Base-by-base conservation (phyloP, 2,329 filamentous ascomycete species). In the Juglanconis juglandina region DNA sequence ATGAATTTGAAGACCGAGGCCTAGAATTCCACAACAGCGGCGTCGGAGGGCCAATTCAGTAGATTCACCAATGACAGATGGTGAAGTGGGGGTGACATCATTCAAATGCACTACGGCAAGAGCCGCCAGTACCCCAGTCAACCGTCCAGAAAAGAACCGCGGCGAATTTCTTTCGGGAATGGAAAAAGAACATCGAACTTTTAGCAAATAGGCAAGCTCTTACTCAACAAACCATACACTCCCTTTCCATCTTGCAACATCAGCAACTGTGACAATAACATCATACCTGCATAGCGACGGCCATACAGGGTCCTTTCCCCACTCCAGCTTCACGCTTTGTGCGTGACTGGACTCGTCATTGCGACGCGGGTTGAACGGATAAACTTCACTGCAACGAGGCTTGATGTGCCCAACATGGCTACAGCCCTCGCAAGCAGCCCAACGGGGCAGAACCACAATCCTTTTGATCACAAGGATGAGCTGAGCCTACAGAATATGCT, bases 401-500 rank as follows among this genome's bases (percentile, higher is more conserved):
- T 49, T 60, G 49, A 41, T 58, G 54, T 54, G 52, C 47, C 35
- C 14, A 24, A 48, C 34, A 63, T 63, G 61, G 47, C 61, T 30
- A 61, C 57, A 51, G 50, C 44, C 24, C 50, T 61, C 39, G 41
- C 56, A 35, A 53, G 66, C 47, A 66, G 62, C 64, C 64, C 67
- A 52, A 60, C 59, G 46, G 73, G 69, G 54, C 75, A 76, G 53
- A 69, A 73, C 64, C 75, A 76, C 68, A 72, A 78, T 65, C 73
- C 72, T 66, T 69, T 76, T 63, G 60, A 64, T 46, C 59, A 57
- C 59, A 67, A 75, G 62, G 74, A 74, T 63, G 70, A 71, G 42
- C 69, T 71, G 55, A 69, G 68, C 53, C 66, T 69, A 44, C 63
- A 66, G 48, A 71, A 71, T 17, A 71, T 72, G 65, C 67, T 72